Evolutionary conservation across 495 filamentous ascomycete genomes (phyloP).

Genomic region (Hypoxylon fuscum): DNA sequence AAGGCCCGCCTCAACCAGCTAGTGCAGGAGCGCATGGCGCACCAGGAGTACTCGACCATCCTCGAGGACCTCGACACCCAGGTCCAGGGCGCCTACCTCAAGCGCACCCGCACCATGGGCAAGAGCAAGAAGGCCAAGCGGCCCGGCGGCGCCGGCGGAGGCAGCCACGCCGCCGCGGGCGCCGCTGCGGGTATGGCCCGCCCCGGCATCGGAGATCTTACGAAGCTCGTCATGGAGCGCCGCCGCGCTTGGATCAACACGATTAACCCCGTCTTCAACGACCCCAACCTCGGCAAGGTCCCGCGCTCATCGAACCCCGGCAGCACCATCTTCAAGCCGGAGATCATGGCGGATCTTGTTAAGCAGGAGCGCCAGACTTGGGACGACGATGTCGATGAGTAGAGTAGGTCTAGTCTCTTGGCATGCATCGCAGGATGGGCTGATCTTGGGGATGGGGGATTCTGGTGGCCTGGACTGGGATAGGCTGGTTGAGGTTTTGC

Average conservation of each 20-base stretch:
- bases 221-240: conserved; percentile 88
- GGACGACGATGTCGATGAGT: conserved; percentile 76
- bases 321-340: conserved; percentile 70
- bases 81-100: conserved; percentile 93
- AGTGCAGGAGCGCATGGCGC: conserved; percentile 88
- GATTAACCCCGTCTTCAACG: conserved; percentile 87
- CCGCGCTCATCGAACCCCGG: conserved; percentile 51
- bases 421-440: background rate
- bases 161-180: conserved; percentile 57
- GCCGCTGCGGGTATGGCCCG: conserved; percentile 66
- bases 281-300: conserved; percentile 63
- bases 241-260: conserved; percentile 84
- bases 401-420: conserved; percentile 30
- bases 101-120: conserved; percentile 92
- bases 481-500: too few species aligned
- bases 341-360: conserved; percentile 61
- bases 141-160: conserved; percentile 68
- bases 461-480: too few species aligned
- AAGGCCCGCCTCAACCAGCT: conserved; percentile 86
- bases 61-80: conserved; percentile 95
- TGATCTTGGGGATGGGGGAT: background rate
- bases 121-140: conserved; percentile 88
- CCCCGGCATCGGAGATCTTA: conserved; percentile 89
- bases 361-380: conserved; percentile 77
- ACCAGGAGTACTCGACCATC: conserved; percentile 96